Evolutionary conservation across 768 basidiomycete species (phyloP).

Genomic region (Lentinula aciculospora): DNA sequence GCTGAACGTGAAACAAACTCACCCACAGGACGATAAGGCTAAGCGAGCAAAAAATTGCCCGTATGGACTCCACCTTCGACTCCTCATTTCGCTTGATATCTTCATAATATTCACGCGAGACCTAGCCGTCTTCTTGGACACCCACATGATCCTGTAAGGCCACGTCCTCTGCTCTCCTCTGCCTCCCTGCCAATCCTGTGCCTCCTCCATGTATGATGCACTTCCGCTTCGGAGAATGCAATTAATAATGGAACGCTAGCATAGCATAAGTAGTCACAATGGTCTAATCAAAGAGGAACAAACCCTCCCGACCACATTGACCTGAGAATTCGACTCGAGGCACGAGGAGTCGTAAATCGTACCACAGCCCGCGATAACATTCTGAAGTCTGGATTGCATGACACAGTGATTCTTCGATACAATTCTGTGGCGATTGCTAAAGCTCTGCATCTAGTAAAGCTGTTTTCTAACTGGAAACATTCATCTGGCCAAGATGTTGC

Average conservation of each 20-base stretch:
- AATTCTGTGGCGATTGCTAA: neutral
- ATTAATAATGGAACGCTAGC: neutral
- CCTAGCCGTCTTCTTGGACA: neutral
- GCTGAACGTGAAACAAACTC: too few relatives aligned
- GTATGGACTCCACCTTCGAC: neutral
- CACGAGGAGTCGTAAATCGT: neutral
- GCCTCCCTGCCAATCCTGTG: neutral
- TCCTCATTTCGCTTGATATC: neutral
- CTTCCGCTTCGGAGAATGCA: neutral
- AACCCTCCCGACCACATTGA: neutral
- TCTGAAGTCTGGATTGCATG: neutral
- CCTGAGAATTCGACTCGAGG: neutral
- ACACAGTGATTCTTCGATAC: neutral
- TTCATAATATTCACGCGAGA: neutral
- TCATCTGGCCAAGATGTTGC: neutral
- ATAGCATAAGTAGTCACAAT: neutral
- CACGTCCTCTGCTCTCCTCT: neutral
- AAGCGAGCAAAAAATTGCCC: neutral
- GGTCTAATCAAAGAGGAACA: neutral
- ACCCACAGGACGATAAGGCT: neutral
- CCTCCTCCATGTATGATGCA: neutral
- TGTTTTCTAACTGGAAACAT: neutral
- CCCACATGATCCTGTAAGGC: neutral
- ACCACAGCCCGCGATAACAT: neutral
- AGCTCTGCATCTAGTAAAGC: neutral